Evolutionary conservation across 1,139 yeast genomes (phyloP).

Genomic region (Lodderomyces jiufengensis): DNA sequence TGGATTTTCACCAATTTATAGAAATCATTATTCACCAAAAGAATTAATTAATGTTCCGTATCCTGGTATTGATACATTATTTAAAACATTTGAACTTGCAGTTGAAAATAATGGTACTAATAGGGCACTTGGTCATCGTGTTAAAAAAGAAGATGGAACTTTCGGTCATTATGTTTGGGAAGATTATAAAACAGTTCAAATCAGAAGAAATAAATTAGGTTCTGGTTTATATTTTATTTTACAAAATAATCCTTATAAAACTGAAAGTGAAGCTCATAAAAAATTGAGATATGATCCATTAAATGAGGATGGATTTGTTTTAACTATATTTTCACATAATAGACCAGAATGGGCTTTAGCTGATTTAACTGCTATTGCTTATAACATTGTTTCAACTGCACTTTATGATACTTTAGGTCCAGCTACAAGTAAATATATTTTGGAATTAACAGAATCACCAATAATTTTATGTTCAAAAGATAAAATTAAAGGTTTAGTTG

Average conservation of each 20-base stretch:
- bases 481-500: conserved; percentile 25
- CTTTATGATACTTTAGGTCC: conserved; percentile 42
- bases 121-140: conserved; percentile 53
- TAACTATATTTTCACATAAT: conserved; percentile 35
- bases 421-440: conserved; percentile 32
- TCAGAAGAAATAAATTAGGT: conserved; percentile 51
- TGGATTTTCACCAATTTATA: conserved; percentile 54
- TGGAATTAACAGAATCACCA: conserved; percentile 34
- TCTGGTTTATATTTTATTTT: conserved; percentile 61
- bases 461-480: conserved; percentile 33
- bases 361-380: conserved; percentile 36
- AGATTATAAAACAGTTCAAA: conserved; percentile 38
- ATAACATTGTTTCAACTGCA: conserved; percentile 37
- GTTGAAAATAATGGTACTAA: conserved; percentile 31
- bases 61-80: conserved; percentile 48
- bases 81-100: conserved; percentile 45
- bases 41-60: conserved; percentile 42
- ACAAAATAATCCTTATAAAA: conserved; percentile 37
- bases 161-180: conserved; percentile 47
- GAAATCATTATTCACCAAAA: conserved; percentile 42
- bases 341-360: conserved; percentile 38
- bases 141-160: conserved; percentile 35
- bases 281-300: conserved; percentile 21
- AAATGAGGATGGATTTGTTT: conserved; percentile 28
- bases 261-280: conserved; percentile 25